Conservation (phyloP, 2,329 filamentous ascomycete genomes). For the Beauveria pseudobassiana region DNA sequence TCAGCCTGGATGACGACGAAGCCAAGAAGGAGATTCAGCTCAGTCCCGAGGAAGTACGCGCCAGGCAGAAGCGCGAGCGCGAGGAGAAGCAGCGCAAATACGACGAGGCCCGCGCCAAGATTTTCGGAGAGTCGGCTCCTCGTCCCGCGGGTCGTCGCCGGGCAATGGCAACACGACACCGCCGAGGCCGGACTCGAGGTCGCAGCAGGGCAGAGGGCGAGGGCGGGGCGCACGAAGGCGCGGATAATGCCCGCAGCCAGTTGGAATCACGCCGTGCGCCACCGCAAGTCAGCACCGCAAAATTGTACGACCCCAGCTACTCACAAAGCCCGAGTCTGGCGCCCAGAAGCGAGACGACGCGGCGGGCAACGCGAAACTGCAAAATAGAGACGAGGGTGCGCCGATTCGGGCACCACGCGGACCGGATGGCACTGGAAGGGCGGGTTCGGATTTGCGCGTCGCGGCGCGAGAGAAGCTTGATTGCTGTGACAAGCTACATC, state of each 20-base stretch:
- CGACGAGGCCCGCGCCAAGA: conserved; percentile 78
- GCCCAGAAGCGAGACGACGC: conserved; percentile 33
- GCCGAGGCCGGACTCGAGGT: conserved; percentile 34
- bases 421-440: conserved; percentile 70
- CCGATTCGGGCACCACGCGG: conserved; percentile 69
- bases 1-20: conserved; percentile 52
- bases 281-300: conserved; percentile 20
- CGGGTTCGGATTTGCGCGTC: conserved; percentile 66
- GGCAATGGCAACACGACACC: conserved; percentile 46
- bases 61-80: conserved; percentile 68
- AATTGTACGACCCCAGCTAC: conserved; percentile 74
- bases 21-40: conserved; percentile 52
- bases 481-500: conserved; percentile 11
- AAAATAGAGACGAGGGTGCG: conserved; percentile 58
- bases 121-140: conserved; percentile 61
- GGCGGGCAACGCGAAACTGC: conserved; percentile 30
- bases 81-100: conserved; percentile 90
- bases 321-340: conserved; percentile 51
- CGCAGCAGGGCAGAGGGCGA: conserved; percentile 38
- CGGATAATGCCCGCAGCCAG: conserved; percentile 23
- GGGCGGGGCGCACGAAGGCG: conserved; percentile 32
- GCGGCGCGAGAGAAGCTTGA: conserved; percentile 50
- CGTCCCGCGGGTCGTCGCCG: conserved; percentile 54
- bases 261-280: conserved; percentile 1
- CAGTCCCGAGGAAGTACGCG: conserved; percentile 68